Evolutionary conservation across 176 grass and related monocot genomes (phyloP).

Genomic region (Cenchrus purpureus): DNA sequence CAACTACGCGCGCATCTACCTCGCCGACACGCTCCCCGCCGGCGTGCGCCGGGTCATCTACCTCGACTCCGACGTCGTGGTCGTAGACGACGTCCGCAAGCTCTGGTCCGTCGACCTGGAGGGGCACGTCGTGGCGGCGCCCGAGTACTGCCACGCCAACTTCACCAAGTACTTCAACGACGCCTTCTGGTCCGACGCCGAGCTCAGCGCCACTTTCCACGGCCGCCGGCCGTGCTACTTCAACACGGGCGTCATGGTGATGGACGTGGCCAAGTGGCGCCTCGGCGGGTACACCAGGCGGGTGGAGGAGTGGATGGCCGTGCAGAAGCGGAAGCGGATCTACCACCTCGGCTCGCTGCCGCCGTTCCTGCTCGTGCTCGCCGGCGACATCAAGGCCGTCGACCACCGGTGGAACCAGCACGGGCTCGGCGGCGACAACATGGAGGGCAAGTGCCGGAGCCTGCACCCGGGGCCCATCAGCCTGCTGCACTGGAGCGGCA

Average conservation of each 20-base stretch:
- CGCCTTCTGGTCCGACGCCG: conserved; percentile 71
- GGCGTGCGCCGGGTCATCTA: conserved; percentile 70
- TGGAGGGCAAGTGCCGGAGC: conserved; percentile 67
- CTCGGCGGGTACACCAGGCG: conserved; percentile 41
- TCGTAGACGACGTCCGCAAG: conserved; percentile 71
- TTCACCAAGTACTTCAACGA: conserved; percentile 97
- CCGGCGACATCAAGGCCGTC: conserved; percentile 72
- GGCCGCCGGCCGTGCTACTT: conserved; percentile 70
- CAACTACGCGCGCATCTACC: conserved; percentile 95
- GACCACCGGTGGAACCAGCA: conserved; percentile 90
- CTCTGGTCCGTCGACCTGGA: conserved; percentile 73
- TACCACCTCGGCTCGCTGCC: conserved; percentile 85
- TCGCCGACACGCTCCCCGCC: conserved; percentile 70
- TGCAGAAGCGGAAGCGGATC: conserved; percentile 74
- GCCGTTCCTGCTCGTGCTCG: conserved; percentile 73
- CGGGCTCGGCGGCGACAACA: conserved; percentile 81
- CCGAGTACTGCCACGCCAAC: conserved; percentile 92
- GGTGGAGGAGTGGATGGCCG: conserved; percentile 86
- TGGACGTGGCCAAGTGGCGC: conserved; percentile 68
- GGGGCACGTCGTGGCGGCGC: conserved; percentile 64
- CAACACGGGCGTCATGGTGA: conserved; percentile 91
- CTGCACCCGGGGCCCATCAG: conserved; percentile 77
- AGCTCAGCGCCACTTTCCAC: conserved; percentile 43
- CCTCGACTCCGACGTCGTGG: conserved; percentile 89
- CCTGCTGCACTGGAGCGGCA: conserved; percentile 84